Percentiles rank a stretch among this genome's conserved stretches.
Conservation (phyloP, 2,329 filamentous ascomycete species). For the Epichloe sylvatica region DNA sequence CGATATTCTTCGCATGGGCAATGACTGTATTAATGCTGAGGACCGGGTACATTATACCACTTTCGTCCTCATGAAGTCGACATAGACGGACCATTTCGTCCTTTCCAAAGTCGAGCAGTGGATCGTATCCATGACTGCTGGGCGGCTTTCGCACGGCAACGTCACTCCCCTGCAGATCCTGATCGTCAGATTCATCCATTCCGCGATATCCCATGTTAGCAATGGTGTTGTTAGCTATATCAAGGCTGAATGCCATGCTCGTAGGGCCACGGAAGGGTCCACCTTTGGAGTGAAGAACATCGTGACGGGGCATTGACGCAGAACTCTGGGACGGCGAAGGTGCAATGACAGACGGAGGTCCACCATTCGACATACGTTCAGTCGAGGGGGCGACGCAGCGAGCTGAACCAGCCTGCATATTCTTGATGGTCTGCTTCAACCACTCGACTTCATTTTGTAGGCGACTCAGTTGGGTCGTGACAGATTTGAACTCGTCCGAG, state of each 20-base stretch:
- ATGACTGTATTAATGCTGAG: conserved; percentile 60
- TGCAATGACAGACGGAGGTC: conserved; percentile 17
- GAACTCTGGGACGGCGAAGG: conserved; percentile 31
- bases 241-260: conserved; percentile 71
- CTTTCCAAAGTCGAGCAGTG: conserved; percentile 63
- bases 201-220: conserved; percentile 78
- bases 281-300: conserved; percentile 36
- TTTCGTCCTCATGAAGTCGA: conserved; percentile 73
- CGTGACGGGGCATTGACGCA: conserved; percentile 23
- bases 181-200: conserved; percentile 47
- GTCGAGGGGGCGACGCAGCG: conserved; percentile 28
- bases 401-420: conserved; percentile 44
- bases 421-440: conserved; percentile 58
- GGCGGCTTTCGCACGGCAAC: conserved; percentile 12
- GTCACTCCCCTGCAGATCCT: conserved; percentile 23
- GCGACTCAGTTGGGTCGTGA: conserved; percentile 57
- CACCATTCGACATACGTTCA: conserved; percentile 26
- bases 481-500: conserved; percentile 75
- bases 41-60: conserved; percentile 85
- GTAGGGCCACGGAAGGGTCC: conserved; percentile 72
- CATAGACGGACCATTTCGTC: conserved; percentile 71
- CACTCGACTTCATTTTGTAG: conserved; percentile 76
- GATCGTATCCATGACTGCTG: conserved; percentile 41
- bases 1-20: conserved; percentile 54
- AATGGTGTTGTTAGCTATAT: conserved; percentile 74